Conservation (phyloP, 805 yeast species). For the Isabelozyma heimii region DNA sequence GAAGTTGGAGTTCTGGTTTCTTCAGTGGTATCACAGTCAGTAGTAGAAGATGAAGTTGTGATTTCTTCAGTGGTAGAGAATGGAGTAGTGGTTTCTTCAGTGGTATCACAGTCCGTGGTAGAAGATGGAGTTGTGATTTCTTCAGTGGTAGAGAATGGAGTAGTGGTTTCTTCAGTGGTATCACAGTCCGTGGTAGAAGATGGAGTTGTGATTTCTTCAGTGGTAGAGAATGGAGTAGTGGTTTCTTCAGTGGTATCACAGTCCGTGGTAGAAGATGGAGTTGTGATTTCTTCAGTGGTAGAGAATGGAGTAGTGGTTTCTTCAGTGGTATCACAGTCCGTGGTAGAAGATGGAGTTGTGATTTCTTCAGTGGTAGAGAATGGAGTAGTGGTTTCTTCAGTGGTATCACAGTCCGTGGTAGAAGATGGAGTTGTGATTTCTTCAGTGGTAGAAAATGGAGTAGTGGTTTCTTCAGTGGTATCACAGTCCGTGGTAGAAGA, state of each 20-base stretch:
- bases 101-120: too few species aligned
- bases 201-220: background rate
- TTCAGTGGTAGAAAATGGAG: background rate
- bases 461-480: background rate
- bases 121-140: too few species aligned
- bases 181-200: background rate
- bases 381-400: background rate
- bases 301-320: slow-evolving; percentile 1
- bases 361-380: background rate
- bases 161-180: background rate
- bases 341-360: background rate
- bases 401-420: background rate
- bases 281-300: background rate
- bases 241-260: too few species aligned
- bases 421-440: background rate
- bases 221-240: too few species aligned
- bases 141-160: background rate
- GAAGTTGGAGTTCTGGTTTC: background rate
- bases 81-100: too few species aligned
- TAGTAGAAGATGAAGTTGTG: background rate
- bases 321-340: too few species aligned
- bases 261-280: too few species aligned
- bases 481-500: background rate
- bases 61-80: too few species aligned
- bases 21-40: background rate